Evolutionary conservation across 768 basidiomycete genomes (phyloP).

Genomic region (Lentinula guzmanii): DNA sequence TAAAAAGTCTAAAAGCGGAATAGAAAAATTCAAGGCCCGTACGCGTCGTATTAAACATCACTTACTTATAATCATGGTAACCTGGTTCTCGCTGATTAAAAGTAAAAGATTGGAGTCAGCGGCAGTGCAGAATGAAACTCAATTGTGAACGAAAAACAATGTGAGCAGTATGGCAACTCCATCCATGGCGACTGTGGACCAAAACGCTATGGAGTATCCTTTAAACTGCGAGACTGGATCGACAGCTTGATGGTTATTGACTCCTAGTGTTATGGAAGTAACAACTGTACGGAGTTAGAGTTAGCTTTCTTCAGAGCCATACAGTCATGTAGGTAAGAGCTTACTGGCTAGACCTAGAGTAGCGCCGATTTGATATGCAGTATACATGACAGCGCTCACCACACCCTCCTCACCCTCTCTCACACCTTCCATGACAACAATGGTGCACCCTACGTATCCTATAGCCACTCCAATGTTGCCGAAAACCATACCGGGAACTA

Average conservation of each 20-base stretch:
- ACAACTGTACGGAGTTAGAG: not conserved
- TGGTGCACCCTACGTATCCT: constrained; percentile 20
- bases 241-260: not conserved
- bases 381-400: constrained; percentile 7
- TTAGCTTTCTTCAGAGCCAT: not conserved
- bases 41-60: too few species aligned
- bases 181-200: not conserved
- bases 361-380: constrained; percentile 6
- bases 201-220: not conserved
- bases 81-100: too few species aligned
- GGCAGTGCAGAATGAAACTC: not conserved
- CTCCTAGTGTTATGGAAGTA: not conserved
- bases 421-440: constrained; percentile 4
- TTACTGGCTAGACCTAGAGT: constrained; percentile 4
- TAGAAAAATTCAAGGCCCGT: too few species aligned
- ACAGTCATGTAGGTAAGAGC: not conserved
- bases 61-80: too few species aligned
- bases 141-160: not conserved
- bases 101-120: too few species aligned
- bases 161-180: not conserved
- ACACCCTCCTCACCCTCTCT: constrained; percentile 5
- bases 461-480: constrained; percentile 38
- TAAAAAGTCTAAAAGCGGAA: too few species aligned
- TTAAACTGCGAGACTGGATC: not conserved
- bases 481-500: constrained; percentile 42